Evolutionary conservation across 768 basidiomycete genomes (phyloP).

Genomic region (Gelatoporia subvermispora): DNA sequence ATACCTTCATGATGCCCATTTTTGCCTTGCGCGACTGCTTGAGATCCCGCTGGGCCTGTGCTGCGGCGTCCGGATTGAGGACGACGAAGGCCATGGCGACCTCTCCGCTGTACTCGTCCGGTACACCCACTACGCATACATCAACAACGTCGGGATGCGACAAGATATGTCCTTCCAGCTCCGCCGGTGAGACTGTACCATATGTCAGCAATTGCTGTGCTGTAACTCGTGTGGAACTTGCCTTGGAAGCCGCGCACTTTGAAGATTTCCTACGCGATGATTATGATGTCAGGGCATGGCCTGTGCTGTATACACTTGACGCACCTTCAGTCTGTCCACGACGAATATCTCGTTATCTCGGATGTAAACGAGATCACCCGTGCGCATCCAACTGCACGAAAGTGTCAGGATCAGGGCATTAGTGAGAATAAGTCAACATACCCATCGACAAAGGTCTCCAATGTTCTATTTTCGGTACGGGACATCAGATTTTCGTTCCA

Average conservation of each 20-base stretch:
- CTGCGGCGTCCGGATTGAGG: constrained; percentile 33
- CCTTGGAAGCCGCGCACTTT: constrained; percentile 50
- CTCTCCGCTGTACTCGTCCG: constrained; percentile 72
- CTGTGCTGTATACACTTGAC: constrained; percentile 64
- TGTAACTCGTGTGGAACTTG: constrained; percentile 27
- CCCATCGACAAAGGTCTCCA: constrained; percentile 8
- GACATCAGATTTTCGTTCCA: constrained; percentile 28
- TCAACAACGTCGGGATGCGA: constrained; percentile 39
- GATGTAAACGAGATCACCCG: neutral
- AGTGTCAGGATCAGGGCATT: neutral
- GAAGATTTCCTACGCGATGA: constrained; percentile 52
- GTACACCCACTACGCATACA: constrained; percentile 44
- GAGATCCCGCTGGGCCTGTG: constrained; percentile 26
- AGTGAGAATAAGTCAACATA: neutral
- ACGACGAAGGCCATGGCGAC: constrained; percentile 67
- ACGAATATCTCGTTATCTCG: neutral
- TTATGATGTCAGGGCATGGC: neutral
- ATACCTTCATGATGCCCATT: constrained; percentile 50
- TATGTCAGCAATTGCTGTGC: constrained; percentile 26
- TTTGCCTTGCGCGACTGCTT: constrained; percentile 36
- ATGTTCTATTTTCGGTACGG: constrained; percentile 24
- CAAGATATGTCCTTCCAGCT: constrained; percentile 29
- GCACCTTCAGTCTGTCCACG: neutral
- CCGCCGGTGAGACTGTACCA: constrained; percentile 26
- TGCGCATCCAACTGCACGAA: neutral